Conservation (phyloP, 768 basidiomycete genomes). For the Lactarius deliciosus region DNA sequence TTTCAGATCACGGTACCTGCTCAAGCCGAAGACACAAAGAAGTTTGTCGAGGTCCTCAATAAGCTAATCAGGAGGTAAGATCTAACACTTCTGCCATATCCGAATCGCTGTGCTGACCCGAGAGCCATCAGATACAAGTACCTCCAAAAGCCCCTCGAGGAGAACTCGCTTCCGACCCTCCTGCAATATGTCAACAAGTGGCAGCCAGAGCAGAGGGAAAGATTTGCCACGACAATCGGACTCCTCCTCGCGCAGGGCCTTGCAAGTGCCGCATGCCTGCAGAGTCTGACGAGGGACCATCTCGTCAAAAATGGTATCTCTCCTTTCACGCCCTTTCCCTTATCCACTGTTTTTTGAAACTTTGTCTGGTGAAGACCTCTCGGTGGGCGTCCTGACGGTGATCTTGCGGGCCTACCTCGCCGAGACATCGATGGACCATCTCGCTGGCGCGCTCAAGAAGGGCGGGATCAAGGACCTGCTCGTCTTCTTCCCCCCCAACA, state of each 20-base stretch:
- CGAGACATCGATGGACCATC: slow-evolving; percentile 88
- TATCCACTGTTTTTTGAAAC: not conserved
- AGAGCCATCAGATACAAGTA: slow-evolving; percentile 82
- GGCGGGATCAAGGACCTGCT: slow-evolving; percentile 85
- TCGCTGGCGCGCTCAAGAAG: slow-evolving; percentile 76
- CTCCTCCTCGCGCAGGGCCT: slow-evolving; percentile 84
- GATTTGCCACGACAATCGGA: slow-evolving; percentile 78
- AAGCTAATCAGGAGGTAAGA: slow-evolving; percentile 90
- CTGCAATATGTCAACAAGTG: slow-evolving; percentile 90
- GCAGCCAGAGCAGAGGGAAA: slow-evolving; percentile 73
- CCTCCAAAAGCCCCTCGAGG: slow-evolving; percentile 95
- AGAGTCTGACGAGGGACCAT: slow-evolving; percentile 87
- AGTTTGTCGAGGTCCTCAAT: slow-evolving; percentile 91
- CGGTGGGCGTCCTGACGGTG: slow-evolving; percentile 69
- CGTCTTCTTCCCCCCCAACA: slow-evolving; percentile 84
- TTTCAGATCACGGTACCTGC: slow-evolving; percentile 78
- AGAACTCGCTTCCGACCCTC: slow-evolving; percentile 73
- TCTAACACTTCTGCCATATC: slow-evolving; percentile 1
- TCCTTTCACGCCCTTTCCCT: slow-evolving; percentile 7
- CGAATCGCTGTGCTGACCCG: slow-evolving; percentile 19
- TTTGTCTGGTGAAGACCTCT: slow-evolving; percentile 53
- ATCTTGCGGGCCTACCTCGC: slow-evolving; percentile 81
- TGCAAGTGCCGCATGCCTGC: slow-evolving; percentile 72
- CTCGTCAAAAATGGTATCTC: slow-evolving; percentile 87
- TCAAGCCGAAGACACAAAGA: slow-evolving; percentile 84